phyloP scores from a whole-genome alignment of 208 protist genomes.

The Borovskyia barvae region DNA sequence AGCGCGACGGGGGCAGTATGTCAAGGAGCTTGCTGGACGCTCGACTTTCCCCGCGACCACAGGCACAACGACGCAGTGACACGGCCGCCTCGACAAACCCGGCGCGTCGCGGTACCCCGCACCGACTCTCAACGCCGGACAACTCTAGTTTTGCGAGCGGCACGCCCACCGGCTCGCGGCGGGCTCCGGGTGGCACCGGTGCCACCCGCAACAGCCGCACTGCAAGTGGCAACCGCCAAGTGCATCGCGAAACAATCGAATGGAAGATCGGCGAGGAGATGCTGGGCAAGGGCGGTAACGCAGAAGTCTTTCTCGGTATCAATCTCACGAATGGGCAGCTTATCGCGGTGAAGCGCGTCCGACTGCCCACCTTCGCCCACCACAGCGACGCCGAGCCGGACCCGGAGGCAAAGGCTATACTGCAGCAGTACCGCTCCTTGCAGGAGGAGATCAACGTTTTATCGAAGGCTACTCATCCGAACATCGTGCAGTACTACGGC shows the following conservation, averaged over 20 bases:
- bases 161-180: slow-evolving; percentile 20
- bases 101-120: slow-evolving; percentile 34
- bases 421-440: slow-evolving; percentile 82
- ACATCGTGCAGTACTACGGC: slow-evolving; percentile 92
- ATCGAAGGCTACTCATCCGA: slow-evolving; percentile 85
- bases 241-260: slow-evolving; percentile 78
- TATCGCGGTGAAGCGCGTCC: slow-evolving; percentile 90
- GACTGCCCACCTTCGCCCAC: slow-evolving; percentile 39
- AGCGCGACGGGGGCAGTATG: slow-evolving; percentile 13
- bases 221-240: slow-evolving; percentile 27
- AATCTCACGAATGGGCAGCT: slow-evolving; percentile 90
- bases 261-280: slow-evolving; percentile 91
- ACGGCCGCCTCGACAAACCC: background rate
- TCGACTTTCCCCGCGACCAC: slow-evolving; percentile 15
- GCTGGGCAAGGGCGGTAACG: slow-evolving; percentile 89
- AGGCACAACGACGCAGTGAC: slow-evolving; percentile 22
- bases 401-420: slow-evolving; percentile 50
- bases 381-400: slow-evolving; percentile 26
- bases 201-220: slow-evolving; percentile 8
- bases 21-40: slow-evolving; percentile 19
- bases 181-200: background rate
- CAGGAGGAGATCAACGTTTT: slow-evolving; percentile 91
- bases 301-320: slow-evolving; percentile 88
- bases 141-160: slow-evolving; percentile 37
- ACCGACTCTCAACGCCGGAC: slow-evolving; percentile 39